phyloP scores from a whole-genome alignment of 306 rosid species.

The Rosa multiflora region DNA sequence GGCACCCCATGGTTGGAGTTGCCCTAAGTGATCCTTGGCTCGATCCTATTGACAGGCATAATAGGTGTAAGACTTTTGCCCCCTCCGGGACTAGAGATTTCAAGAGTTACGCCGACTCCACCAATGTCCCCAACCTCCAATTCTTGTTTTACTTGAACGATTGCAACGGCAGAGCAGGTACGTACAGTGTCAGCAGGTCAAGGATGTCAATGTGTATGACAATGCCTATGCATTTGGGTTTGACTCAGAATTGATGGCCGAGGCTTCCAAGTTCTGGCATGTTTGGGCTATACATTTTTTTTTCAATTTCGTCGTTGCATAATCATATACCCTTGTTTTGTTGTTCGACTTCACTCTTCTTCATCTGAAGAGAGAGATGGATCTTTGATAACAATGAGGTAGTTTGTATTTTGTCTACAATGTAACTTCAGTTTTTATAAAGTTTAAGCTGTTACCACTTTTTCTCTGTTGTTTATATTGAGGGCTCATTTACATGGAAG shows the following conservation, averaged over 20 bases:
- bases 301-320: no score
- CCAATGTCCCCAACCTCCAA: no score
- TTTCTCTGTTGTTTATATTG: background rate
- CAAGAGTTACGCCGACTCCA: no score
- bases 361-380: background rate
- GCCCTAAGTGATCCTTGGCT: no score
- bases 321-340: no score
- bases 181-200: background rate
- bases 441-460: background rate
- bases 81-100: no score
- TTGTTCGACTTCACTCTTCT: no score
- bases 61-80: no score
- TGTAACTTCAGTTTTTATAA: background rate
- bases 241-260: constrained; percentile 64
- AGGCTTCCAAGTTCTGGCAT: constrained; percentile 76
- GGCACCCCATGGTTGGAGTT: no score
- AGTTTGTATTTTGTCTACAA: background rate
- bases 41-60: no score
- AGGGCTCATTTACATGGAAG: background rate
- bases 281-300: constrained; percentile 22
- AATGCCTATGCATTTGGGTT: constrained; percentile 32
- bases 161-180: no score
- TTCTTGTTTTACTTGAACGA: no score
- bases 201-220: constrained; percentile 5
- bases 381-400: background rate